Evolutionary conservation across 345 rosid species (phyloP), one percentile per base, ranked within the genome.

Genomic region (Cardamine resedifolia): DNA sequence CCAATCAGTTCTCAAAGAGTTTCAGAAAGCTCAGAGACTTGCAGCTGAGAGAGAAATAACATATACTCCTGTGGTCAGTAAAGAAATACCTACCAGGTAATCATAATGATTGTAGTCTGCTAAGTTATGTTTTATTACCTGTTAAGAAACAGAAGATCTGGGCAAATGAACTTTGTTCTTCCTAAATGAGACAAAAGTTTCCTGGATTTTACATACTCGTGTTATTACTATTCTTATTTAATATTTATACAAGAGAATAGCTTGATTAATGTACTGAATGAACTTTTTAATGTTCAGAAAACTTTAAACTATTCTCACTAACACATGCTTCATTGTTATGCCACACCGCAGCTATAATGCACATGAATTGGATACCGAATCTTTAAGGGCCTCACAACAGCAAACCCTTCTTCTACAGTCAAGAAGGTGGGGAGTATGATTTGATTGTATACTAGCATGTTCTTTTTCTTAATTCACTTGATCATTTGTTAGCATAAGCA

Each of bases 11-110:
- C 87, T 89, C 45, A 85, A 81, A 66, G 88, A 89, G 64, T 86
- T 86, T 70, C 87, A 86, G 74, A 89, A 89, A 83, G 84, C 89
- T 67, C 91, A 89, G 71, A 85, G 91, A 76, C 88, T 86, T 73
- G 91, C 95, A 33, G 88, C 88, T 45, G 95, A 85, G 80, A 86
- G 84, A 78, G 91, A 89, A 76, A 81, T 84, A 0, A 71, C 80
- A 2, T 83, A 82, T 70, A 57, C 86, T 26, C 94, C 94, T 66
- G 69, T 69, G 33, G 77, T 81, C 64, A 76, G 86, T 36, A 80
- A 86, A 71, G 78, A 70, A 51, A 83, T 79, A 64, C 83, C 85
- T 53, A 67, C 86, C 49, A 81, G 90, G 95, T 89, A 70, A 62
- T 11, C 64, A 20, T 14, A 23, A 43, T 31, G 21, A 6, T 27